phyloP scores from a whole-genome alignment of 441 rosid species.

The Euphorbia schlechtendalii region DNA sequence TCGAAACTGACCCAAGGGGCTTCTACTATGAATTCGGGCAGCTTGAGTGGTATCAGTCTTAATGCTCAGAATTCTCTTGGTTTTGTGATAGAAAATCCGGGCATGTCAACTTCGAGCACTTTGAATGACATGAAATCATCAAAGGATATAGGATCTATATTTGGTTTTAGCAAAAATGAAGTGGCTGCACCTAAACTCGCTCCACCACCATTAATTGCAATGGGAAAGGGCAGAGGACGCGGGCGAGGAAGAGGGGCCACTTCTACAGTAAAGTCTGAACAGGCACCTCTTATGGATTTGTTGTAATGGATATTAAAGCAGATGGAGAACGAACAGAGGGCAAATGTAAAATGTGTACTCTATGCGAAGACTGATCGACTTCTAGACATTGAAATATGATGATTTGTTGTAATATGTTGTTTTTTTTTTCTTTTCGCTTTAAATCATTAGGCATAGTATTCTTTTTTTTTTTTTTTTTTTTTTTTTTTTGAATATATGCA shows the following conservation, averaged over 20 bases:
- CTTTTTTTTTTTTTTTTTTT: neutral
- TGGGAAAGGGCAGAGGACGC: conserved; percentile 75
- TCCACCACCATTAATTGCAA: conserved; percentile 66
- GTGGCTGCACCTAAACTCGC: conserved; percentile 65
- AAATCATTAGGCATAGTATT: neutral
- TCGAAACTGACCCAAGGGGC: conserved; percentile 28
- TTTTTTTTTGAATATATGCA: too few relatives aligned
- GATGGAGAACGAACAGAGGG: neutral
- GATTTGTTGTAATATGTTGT: conserved; percentile 7
- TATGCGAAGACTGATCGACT: conserved; percentile 13
- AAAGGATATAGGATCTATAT: conserved; percentile 66
- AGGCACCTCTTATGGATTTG: conserved; percentile 67
- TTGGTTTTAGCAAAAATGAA: conserved; percentile 39
- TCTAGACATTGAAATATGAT: neutral
- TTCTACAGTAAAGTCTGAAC: conserved; percentile 41
- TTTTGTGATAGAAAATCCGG: conserved; percentile 49
- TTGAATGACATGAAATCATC: conserved; percentile 42
- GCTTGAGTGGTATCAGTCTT: conserved; percentile 21
- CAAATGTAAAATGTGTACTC: conserved; percentile 9
- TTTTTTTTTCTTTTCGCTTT: neutral
- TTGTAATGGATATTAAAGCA: conserved; percentile 27
- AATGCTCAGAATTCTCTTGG: conserved; percentile 45
- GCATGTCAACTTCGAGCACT: conserved; percentile 29
- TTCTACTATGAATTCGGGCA: conserved; percentile 25
- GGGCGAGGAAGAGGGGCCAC: conserved; percentile 43